Conservation (phyloP, 148 eudicot genomes). For the Fagopyrum tataricum region DNA sequence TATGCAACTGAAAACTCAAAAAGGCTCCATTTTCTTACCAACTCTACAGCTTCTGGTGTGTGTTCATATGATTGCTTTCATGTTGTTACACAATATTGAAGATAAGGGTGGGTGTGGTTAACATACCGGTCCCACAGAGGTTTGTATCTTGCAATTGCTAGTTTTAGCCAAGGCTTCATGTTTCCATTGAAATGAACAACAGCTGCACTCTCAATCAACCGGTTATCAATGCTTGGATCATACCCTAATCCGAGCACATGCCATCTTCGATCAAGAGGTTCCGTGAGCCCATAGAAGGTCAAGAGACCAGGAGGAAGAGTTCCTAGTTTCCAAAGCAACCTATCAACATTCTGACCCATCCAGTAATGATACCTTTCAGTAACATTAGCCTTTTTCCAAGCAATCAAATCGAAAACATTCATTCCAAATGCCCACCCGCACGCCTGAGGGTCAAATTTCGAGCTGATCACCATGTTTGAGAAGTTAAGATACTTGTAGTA, state of each 20-base stretch:
- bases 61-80: slow-evolving; percentile 9
- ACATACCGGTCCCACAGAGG: slow-evolving; percentile 21
- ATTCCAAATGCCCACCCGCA: slow-evolving; percentile 21
- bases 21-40: no score
- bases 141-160: slow-evolving; percentile 15
- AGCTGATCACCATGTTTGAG: slow-evolving; percentile 14
- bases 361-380: slow-evolving; percentile 16
- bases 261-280: slow-evolving; percentile 21
- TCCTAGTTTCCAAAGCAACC: slow-evolving; percentile 16
- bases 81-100: slow-evolving; percentile 13
- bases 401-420: slow-evolving; percentile 18
- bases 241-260: slow-evolving; percentile 20
- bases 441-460: slow-evolving; percentile 19
- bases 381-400: slow-evolving; percentile 16
- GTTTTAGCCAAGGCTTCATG: slow-evolving; percentile 21
- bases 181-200: slow-evolving; percentile 20
- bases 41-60: no score
- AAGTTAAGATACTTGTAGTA: slow-evolving; percentile 18
- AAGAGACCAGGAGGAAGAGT: slow-evolving; percentile 20
- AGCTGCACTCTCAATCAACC: slow-evolving; percentile 18
- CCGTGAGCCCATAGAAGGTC: slow-evolving; percentile 19
- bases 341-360: slow-evolving; percentile 12
- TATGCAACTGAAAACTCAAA: neutral
- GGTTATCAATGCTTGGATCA: slow-evolving; percentile 17
- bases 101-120: slow-evolving; percentile 12